phyloP scores from a whole-genome alignment of 129 eudicot genomes.

The Silybum marianum region DNA sequence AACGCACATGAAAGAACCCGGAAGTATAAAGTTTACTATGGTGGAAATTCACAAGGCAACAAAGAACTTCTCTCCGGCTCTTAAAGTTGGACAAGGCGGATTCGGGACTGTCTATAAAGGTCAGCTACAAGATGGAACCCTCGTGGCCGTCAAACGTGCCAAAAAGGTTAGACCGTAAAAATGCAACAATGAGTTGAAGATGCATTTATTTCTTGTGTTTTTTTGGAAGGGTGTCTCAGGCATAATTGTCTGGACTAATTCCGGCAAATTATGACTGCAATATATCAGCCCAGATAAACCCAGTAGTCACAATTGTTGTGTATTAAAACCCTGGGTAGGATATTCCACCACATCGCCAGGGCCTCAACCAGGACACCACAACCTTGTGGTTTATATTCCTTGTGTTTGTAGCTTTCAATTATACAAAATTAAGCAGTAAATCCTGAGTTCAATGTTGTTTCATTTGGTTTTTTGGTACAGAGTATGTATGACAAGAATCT shows the following conservation, averaged over 20 bases:
- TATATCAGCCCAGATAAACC: no score
- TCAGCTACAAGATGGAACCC: conserved; percentile 70
- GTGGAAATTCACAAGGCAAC: conserved; percentile 77
- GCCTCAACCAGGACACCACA: no score
- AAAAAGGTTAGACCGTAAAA: conserved; percentile 53
- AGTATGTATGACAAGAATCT: conserved; percentile 60
- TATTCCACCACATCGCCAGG: no score
- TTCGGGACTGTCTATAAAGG: conserved; percentile 94
- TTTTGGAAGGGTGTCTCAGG: no score
- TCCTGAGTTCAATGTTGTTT: neutral
- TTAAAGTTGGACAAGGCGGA: conserved; percentile 94
- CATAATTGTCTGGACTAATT: no score
- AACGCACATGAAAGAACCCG: conserved; percentile 50
- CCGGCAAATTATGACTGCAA: no score
- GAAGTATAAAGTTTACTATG: conserved; percentile 62
- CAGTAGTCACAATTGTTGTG: no score
- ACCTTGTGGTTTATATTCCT: no score
- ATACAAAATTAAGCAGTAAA: neutral
- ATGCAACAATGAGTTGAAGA: neutral
- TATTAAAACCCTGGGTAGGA: no score
- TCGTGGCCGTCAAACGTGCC: conserved; percentile 92
- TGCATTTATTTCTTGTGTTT: neutral
- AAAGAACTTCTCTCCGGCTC: conserved; percentile 65
- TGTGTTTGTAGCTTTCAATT: neutral
- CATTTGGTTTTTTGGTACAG: conserved; percentile 33